Base-by-base conservation (phyloP, 768 basidiomycete species). In the Termitomyces sp. region DNA sequence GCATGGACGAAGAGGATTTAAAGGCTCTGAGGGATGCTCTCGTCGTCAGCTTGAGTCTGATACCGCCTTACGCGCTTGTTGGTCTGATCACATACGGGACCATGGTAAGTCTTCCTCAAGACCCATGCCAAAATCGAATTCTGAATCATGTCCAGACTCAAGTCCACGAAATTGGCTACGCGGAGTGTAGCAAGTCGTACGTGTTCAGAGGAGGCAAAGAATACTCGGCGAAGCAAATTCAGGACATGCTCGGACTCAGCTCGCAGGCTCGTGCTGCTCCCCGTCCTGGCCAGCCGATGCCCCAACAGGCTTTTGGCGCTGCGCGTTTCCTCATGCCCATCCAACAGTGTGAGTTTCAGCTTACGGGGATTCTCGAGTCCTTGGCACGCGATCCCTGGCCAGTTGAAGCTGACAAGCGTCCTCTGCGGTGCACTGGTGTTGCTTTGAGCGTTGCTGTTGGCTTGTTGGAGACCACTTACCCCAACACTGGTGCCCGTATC, bases 121-220 rank as follows among this genome's bases (percentile, higher is more conserved):
- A 38, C 48, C 38, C 23, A 38, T 55, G 16, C 10, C 7, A 4
- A 42, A 2, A 27, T 45, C 48, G 43, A 9, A 41, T 11, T 5
- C 12, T 27, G 17, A 58, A 32, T 3, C 19, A 41, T 35, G 10
- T 48, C n/a, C 51, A 98, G 96, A 83, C 96, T 7, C 95, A 96
- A 88, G 93, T 99, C 1, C 97, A 99, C 71, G 97, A 99, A 75
- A 89, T 98, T 35, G 95, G 95, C 32, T 98, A 98, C 66, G 82
- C 86, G 2, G 92, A 96, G 69, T 98, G 95, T 75, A 92, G 85
- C 75, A 98, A 98, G 72, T 97, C 95, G 4, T 98, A 97, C 71
- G 97, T 98, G 56, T 99, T 99, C 86, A 89, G 96, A 27, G 97
- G 97, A 43, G 91, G 89, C 12, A 99, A 98, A 73, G 97, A 99